Evolutionary conservation across 768 basidiomycete species (phyloP), one percentile per base, ranked within the genome.

Genomic region (Kwoniella shandongensis): DNA sequence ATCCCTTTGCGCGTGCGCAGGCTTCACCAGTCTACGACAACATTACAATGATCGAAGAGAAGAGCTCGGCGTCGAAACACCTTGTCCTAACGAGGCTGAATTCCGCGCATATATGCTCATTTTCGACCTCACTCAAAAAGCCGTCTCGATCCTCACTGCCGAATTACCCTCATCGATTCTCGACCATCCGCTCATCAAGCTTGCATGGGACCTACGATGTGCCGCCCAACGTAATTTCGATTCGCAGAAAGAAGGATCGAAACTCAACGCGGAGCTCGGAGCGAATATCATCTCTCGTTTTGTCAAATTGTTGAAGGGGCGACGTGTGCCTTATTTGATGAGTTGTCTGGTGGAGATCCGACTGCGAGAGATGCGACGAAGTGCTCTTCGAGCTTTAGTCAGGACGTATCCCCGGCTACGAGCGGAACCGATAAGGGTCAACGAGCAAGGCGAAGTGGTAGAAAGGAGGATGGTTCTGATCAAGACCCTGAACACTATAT

Each of bases 71-170:
- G 77, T 79, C 39, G 86, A 86, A 59, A 78, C 85, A 66, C 65
- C 69, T 0, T 88, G 87, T 10, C 84, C 87, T 0, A 88, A 87
- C 36, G 93, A 98, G 70, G 83, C 97, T 44, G 94, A 99, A 76
- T 96, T 99, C 85, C 86, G 90, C 29, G 86, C 96, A 1, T 99
- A 97, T 77, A 89, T 93, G 71, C 85, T 93, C 44, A 83, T 98
- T 27, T 86, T 96, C 26, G 91, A 96, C 67, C 87, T 97, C 41
- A 86, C 90, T 26, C 88, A 92, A 74, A 87, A 88, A 67, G 83
- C 77, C 61, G 88, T 87, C 84, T 8, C 85, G 81, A 67, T 89
- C 86, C 67, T 84, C 82, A 66, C 85, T 22, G 71, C 75, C 26
- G 67, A 72, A 51, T 64, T 91, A 35, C 79, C 92, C 0, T 77